These are phyloP conservation scores for Salvia sclarea DNA, from an alignment of 305 asterid species.

Conservation along the genomic window DNA sequence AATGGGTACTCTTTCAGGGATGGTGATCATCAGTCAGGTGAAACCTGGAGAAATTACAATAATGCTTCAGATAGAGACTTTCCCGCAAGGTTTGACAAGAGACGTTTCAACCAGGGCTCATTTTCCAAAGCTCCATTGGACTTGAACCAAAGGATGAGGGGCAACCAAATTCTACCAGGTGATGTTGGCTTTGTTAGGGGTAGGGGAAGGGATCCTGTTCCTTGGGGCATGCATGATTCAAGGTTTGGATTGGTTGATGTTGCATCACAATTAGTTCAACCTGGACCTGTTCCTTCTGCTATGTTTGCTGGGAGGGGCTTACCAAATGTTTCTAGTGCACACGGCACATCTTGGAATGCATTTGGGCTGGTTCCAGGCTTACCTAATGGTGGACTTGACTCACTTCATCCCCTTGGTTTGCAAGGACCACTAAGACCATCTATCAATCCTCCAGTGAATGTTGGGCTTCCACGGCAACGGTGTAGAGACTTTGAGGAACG, in stretches of 20 bases:
- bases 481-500: constrained; percentile 99
- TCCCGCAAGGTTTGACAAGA: constrained; percentile 64
- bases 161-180: constrained; percentile 57
- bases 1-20: constrained; percentile 71
- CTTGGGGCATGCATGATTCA: constrained; percentile 74
- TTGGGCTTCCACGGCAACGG: constrained; percentile 76
- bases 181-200: constrained; percentile 65
- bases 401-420: constrained; percentile 73
- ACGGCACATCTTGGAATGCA: constrained; percentile 65
- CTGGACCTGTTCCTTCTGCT: constrained; percentile 63
- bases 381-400: constrained; percentile 80
- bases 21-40: constrained; percentile 63
- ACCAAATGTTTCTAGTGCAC: constrained; percentile 59
- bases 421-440: constrained; percentile 73
- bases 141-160: constrained; percentile 56
- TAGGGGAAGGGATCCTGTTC: constrained; percentile 70
- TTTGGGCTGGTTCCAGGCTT: constrained; percentile 85
- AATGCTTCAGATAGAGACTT: constrained; percentile 51
- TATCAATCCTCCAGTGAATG: constrained; percentile 58
- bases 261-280: constrained; percentile 69
- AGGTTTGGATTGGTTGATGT: constrained; percentile 75
- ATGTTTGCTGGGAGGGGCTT: constrained; percentile 80
- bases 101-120: constrained; percentile 50
- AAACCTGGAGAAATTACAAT: constrained; percentile 48
- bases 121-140: constrained; percentile 66